Evolutionary conservation across 306 rosid species (phyloP).

Genomic region (Lathyrus sativus): DNA sequence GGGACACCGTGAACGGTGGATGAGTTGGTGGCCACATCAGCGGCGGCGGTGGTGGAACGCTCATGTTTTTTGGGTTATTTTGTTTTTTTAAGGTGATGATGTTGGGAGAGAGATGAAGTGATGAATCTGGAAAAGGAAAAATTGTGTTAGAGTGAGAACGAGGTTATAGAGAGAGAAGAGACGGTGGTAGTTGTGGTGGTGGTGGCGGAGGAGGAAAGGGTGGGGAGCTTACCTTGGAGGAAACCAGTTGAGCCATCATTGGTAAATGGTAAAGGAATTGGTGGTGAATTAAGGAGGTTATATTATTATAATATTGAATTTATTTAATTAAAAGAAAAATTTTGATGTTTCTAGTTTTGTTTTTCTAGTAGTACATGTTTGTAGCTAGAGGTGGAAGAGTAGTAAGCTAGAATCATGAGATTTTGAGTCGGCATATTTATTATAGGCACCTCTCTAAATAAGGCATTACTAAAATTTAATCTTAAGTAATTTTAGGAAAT

Average conservation of each 20-base stretch:
- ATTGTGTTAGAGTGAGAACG: slow-evolving; percentile 2
- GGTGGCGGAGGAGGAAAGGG: slow-evolving; percentile 16
- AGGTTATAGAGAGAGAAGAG: slow-evolving; percentile 16
- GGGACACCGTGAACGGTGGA: slow-evolving; percentile 78
- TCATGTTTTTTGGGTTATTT: slow-evolving; percentile 33
- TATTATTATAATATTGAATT: background rate
- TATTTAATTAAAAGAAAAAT: background rate
- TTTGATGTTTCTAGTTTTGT: too few species aligned
- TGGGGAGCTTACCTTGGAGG: slow-evolving; percentile 45
- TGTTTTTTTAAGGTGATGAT: background rate
- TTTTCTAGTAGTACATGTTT: too few species aligned
- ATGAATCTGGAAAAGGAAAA: background rate
- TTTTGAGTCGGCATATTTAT: too few species aligned
- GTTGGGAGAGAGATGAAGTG: background rate
- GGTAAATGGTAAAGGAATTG: slow-evolving; percentile 23
- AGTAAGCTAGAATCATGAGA: too few species aligned
- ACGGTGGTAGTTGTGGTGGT: slow-evolving; percentile 12
- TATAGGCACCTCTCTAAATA: too few species aligned
- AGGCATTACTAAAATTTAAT: too few species aligned
- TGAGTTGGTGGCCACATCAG: slow-evolving; percentile 50
- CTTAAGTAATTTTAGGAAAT: too few species aligned
- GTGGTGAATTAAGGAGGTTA: slow-evolving; percentile 5
- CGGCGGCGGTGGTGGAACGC: slow-evolving; percentile 39
- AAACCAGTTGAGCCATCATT: slow-evolving; percentile 35
- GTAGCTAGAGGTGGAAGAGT: too few species aligned